Evolutionary conservation across 257 asterid genomes (phyloP), one percentile per base, ranked within the genome.

Genomic region (Gynochthodes officinalis): DNA sequence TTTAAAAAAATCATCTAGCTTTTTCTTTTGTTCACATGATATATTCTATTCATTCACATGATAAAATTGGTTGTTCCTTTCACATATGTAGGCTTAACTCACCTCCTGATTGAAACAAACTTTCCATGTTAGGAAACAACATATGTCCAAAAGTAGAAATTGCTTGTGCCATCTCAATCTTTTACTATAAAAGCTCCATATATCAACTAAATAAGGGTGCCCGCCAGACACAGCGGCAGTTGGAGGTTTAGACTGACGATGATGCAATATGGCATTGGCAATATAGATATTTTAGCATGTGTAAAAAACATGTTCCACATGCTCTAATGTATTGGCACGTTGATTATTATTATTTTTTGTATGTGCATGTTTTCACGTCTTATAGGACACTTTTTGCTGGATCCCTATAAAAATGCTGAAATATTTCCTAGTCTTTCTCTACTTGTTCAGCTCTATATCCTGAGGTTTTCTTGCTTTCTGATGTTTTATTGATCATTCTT

Each of bases 231-330:
- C 5, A 5, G 12, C 14, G 62, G 18, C 1, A 58, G 43, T 30
- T 60, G 43, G 65, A 32, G 19, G 57, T 16, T 50, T 35, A 16
- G 67, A 35, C n/a, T n/a, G n/a, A n/a, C n/a, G 28, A 33, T 48
- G 53, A 12, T 21, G 59, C 9, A 57, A 57, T 57, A 12, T 5
- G 9, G 19, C 16, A 12, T 33, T 0, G 65, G 23, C 35, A 37
- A 30, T 10, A 32, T 12, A 52, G 16, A 28, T 32, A 8, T 21
- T 53, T 53, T 54, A 6, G 50, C 64, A 53, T 49, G 53, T 55
- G 52, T 39, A 57, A 13, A 50, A 42, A 71, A 71, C 66, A 43
- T 71, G 30, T 71, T 71, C 2, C 67, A 71, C 67, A 43, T 71
- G 75, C 44, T 54, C 32, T 71, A 57, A 25, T 42, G 4, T 58